phyloP scores from a whole-genome alignment of 2,329 filamentous ascomycete genomes.

The Hysterium pulicare region DNA sequence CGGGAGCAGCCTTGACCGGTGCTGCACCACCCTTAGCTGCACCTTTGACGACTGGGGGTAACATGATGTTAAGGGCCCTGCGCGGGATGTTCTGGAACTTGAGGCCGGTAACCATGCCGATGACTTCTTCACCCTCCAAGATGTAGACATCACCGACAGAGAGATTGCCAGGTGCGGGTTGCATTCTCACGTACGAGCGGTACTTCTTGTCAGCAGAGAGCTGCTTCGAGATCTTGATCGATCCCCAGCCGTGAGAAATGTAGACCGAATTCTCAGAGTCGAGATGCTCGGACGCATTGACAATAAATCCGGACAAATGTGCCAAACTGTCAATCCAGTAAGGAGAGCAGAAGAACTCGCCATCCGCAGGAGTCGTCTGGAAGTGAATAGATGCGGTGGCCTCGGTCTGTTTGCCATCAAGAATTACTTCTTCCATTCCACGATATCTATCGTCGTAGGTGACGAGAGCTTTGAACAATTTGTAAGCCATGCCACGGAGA shows the following conservation, averaged over 20 bases:
- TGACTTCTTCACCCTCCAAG: constrained; percentile 56
- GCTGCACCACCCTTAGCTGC: constrained; percentile 37
- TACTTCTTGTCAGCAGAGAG: constrained; percentile 53
- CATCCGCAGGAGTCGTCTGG: constrained; percentile 51
- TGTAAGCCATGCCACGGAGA: constrained; percentile 74
- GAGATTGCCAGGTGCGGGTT: constrained; percentile 53
- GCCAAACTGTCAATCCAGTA: constrained; percentile 59
- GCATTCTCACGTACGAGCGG: constrained; percentile 61
- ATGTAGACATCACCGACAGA: constrained; percentile 60
- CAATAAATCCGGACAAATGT: constrained; percentile 58
- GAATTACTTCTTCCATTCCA: constrained; percentile 57
- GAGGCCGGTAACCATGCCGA: constrained; percentile 58
- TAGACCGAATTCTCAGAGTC: constrained; percentile 59
- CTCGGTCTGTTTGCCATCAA: constrained; percentile 55
- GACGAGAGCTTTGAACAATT: constrained; percentile 61
- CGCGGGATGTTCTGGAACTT: constrained; percentile 67
- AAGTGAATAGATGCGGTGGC: constrained; percentile 55
- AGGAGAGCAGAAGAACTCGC: constrained; percentile 56
- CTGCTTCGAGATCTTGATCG: constrained; percentile 55
- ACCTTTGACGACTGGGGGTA: constrained; percentile 56
- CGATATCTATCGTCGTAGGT: constrained; percentile 56
- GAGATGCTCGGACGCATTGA: constrained; percentile 57
- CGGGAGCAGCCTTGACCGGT: constrained; percentile 31
- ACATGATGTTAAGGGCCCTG: constrained; percentile 62
- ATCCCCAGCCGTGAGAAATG: constrained; percentile 61